These are phyloP conservation scores for Polyporus tsugae DNA, from an alignment of 1,284 basidiomycete species.

Conservation along the genomic window DNA sequence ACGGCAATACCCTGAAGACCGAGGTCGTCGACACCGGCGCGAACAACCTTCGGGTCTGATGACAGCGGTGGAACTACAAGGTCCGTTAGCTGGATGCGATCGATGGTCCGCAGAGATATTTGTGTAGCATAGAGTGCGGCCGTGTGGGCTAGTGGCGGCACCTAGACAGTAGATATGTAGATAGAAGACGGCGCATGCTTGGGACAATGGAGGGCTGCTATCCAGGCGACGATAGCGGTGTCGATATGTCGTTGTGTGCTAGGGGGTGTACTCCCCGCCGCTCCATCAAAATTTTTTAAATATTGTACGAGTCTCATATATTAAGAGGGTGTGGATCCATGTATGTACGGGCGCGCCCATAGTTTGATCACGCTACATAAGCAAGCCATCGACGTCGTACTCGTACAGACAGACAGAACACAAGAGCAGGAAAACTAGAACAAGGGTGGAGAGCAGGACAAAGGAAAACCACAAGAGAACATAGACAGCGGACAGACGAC, in stretches of 20 bases:
- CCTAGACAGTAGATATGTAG: background rate
- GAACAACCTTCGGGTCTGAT: background rate
- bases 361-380: conserved; percentile 6
- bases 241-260: background rate
- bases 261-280: background rate
- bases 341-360: background rate
- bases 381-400: background rate
- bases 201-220: background rate
- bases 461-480: background rate
- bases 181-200: background rate
- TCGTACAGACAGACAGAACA: conserved; percentile 3
- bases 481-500: background rate
- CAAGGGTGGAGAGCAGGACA: background rate
- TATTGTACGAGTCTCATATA: conserved; percentile 5
- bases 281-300: background rate
- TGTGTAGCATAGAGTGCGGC: background rate
- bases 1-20: conserved; percentile 37
- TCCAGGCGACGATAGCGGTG: background rate
- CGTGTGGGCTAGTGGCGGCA: background rate
- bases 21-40: conserved; percentile 26
- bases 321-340: background rate
- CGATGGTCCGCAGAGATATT: background rate
- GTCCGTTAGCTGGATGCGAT: background rate
- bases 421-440: background rate
- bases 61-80: background rate